A percentile compares a stretch with the other conserved stretches of the same genome.
phyloP scores from a whole-genome alignment of 139 green algal genomes.

The Chlorella ohadii region DNA sequence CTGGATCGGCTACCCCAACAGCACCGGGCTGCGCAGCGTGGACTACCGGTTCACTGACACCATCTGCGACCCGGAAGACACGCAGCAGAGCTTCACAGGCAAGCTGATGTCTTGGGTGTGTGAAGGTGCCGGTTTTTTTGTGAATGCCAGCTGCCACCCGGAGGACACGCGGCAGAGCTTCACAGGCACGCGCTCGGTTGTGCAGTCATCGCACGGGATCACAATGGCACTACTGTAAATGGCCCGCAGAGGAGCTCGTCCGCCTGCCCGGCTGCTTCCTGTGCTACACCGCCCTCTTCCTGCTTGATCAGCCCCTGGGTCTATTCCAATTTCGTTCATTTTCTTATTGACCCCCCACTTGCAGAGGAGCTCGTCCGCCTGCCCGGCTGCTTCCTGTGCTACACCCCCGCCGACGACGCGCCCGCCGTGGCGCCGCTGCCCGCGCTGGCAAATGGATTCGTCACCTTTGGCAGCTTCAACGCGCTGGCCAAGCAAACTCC shows the following conservation, averaged over 20 bases:
- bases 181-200: constrained; percentile 25
- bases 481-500: constrained; percentile 95
- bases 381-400: constrained; percentile 96
- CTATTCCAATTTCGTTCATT: too few species aligned
- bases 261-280: constrained; percentile 94
- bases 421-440: constrained; percentile 82
- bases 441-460: constrained; percentile 74
- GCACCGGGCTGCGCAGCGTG: constrained; percentile 85
- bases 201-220: too few species aligned
- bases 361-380: constrained; percentile 91
- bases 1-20: constrained; percentile 99
- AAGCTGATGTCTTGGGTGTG: too few species aligned
- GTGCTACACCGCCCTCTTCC: constrained; percentile 98
- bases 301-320: too few species aligned
- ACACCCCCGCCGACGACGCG: constrained; percentile 87
- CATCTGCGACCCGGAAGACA: constrained; percentile 79
- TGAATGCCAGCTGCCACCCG: constrained; percentile 82
- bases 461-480: constrained; percentile 99
- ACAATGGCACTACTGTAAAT: too few species aligned
- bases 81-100: constrained; percentile 61
- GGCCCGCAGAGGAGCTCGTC: constrained; percentile 90
- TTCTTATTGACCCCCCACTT: constrained; percentile 7
- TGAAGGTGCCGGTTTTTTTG: too few species aligned
- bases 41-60: constrained; percentile 94
- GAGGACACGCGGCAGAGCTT: constrained; percentile 69